Percentiles rank a stretch among this genome's conserved stretches.
phyloP scores from a whole-genome alignment of 164 flowering plant genomes.

The Pachysandra terminalis region DNA sequence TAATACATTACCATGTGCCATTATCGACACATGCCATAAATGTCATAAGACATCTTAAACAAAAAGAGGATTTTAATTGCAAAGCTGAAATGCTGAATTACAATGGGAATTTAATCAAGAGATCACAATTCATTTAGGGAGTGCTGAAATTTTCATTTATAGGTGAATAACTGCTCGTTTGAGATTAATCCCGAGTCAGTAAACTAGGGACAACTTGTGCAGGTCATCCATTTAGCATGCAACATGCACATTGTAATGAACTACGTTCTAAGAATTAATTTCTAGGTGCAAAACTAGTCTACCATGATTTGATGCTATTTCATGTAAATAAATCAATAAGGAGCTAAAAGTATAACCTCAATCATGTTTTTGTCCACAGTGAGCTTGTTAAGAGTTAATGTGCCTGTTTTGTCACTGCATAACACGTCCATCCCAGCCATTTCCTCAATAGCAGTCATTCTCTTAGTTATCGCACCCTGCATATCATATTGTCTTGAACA shows the following conservation, averaged over 20 bases:
- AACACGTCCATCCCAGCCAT: not conserved
- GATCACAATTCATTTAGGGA: too few species aligned
- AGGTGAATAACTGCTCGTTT: too few species aligned
- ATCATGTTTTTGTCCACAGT: not conserved
- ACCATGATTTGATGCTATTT: not conserved
- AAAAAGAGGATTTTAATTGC: not conserved
- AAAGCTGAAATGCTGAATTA: not conserved
- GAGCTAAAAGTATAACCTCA: slow-evolving; percentile 4
- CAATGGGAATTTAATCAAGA: not conserved
- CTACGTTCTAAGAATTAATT: too few species aligned
- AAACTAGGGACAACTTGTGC: not conserved
- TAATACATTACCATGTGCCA: not conserved
- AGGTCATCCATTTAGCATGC: not conserved
- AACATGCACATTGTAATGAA: not conserved
- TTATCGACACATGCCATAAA: not conserved
- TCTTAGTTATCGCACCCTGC: not conserved
- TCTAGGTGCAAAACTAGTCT: not conserved
- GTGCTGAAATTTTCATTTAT: too few species aligned
- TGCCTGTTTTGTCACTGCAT: not conserved
- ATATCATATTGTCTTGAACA: not conserved
- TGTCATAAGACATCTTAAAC: not conserved
- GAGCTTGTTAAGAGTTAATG: not conserved
- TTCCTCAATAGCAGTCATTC: not conserved
- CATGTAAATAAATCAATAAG: not conserved
- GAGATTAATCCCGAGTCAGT: not conserved